Evolutionary conservation across 257 asterid species (phyloP), one percentile per base, ranked within the genome.

Genomic region (Handroanthus guayacan): DNA sequence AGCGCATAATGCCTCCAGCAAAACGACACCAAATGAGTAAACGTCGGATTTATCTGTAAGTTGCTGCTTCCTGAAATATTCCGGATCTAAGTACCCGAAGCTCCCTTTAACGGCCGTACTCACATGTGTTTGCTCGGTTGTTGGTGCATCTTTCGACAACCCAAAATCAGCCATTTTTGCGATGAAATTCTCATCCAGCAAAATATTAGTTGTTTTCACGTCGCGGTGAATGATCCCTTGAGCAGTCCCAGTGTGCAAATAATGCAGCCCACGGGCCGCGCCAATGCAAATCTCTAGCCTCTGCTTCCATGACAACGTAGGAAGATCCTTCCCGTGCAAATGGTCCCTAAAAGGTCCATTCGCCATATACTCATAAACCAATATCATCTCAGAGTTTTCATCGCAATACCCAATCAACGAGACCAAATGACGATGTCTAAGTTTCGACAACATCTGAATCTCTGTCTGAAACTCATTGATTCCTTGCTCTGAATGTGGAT

Each of bases 151-250:
- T 69, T 95, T 95, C 0, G 99, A 95, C 5, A 95, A 68, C 54
- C 99, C 99, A 41, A 95, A 95, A 79, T 93, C 98, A 0, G 99
- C 97, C 99, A 95, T 89, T 61, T 95, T 95, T 0, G 98, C 97
- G 0, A 89, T 83, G 10, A 88, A 86, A 62, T 82, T 83, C 8
- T 91, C 99, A 41, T 93, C 98, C 0, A 95, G 83, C 54, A 95
- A 67, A 17, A 95, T 95, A 74, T 95, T 92, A 2, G 99, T 95
- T 7, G 94, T 86, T 71, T 92, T 95, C 14, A 95, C 98, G 8
- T 95, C 98, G 4, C 98, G 95, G 36, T 93, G 98, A 51, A 93
- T 95, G 76, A 95, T 95, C 13, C 97, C 97, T 38, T 86, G 87
- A 0, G 95, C 84, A 0, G 96, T 86, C n/a, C 99, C 99, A 0